A percentile compares a stretch with the other conserved stretches of the same genome.
Conservation (phyloP, 2,329 filamentous ascomycete species). For the Penicillium vulpinum region DNA sequence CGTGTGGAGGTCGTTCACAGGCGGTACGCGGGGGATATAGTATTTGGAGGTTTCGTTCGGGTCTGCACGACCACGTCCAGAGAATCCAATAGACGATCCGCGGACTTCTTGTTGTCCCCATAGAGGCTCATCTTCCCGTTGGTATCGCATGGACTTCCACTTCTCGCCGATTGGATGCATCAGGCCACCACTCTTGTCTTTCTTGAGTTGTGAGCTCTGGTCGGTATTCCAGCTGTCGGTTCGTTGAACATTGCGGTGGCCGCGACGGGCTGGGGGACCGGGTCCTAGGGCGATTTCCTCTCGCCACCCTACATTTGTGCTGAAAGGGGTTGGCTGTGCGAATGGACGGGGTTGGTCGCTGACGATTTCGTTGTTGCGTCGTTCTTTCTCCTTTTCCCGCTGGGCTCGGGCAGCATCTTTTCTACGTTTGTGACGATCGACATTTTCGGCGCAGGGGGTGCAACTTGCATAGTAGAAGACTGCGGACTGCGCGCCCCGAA, state of each 20-base stretch:
- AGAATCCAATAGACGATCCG: slow-evolving; percentile 57
- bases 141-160: slow-evolving; percentile 77
- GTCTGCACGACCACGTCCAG: slow-evolving; percentile 39
- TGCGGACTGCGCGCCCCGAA: slow-evolving; percentile 51
- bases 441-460: slow-evolving; percentile 66
- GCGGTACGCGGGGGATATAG: slow-evolving; percentile 64
- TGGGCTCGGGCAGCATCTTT: slow-evolving; percentile 69
- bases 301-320: slow-evolving; percentile 84
- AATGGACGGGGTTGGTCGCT: slow-evolving; percentile 71
- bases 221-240: slow-evolving; percentile 59
- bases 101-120: slow-evolving; percentile 70
- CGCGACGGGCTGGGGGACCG: slow-evolving; percentile 63
- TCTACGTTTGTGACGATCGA: slow-evolving; percentile 68
- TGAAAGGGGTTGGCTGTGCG: slow-evolving; percentile 74
- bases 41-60: slow-evolving; percentile 53
- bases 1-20: slow-evolving; percentile 82
- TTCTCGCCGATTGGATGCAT: slow-evolving; percentile 52
- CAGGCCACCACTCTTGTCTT: slow-evolving; percentile 47
- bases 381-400: slow-evolving; percentile 64
- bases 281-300: slow-evolving; percentile 85
- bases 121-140: slow-evolving; percentile 83
- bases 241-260: slow-evolving; percentile 53
- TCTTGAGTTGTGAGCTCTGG: slow-evolving; percentile 37
- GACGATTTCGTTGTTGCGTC: slow-evolving; percentile 56
- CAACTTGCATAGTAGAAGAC: slow-evolving; percentile 53